Evolutionary conservation across 352 stramenopile species (phyloP).

Genomic region (Discostella stelligera): DNA sequence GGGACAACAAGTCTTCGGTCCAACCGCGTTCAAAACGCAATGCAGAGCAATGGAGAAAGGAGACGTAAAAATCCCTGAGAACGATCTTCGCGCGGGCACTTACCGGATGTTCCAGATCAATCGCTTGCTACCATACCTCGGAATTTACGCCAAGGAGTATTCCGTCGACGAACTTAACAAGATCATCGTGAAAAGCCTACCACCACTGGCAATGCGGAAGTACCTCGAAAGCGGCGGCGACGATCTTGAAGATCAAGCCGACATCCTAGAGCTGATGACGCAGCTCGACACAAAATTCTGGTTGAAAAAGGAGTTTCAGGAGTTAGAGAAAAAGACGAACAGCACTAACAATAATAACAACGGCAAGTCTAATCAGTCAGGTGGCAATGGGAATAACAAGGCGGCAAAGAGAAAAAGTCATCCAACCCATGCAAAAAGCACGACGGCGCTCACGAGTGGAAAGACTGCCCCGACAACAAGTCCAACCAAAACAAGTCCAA

Average conservation of each 20-base stretch:
- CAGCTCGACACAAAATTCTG: background rate
- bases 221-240: background rate
- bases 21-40: background rate
- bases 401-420: background rate
- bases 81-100: no score
- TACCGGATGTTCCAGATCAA: conserved; percentile 1
- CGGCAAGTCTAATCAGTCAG: no score
- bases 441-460: conserved; percentile 8
- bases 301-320: background rate
- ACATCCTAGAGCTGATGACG: conserved; percentile 1
- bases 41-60: background rate
- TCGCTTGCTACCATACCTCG: background rate
- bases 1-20: background rate
- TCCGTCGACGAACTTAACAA: background rate
- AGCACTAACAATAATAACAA: background rate
- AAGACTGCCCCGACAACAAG: conserved; percentile 14
- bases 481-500: background rate
- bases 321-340: conserved; percentile 9
- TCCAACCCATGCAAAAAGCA: conserved; percentile 10
- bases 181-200: background rate
- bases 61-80: background rate
- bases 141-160: background rate
- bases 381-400: no score
- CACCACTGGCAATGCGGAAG: background rate
- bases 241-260: background rate